phyloP scores from a whole-genome alignment of 306 rosid genomes.

The Arachis stenosperma region DNA sequence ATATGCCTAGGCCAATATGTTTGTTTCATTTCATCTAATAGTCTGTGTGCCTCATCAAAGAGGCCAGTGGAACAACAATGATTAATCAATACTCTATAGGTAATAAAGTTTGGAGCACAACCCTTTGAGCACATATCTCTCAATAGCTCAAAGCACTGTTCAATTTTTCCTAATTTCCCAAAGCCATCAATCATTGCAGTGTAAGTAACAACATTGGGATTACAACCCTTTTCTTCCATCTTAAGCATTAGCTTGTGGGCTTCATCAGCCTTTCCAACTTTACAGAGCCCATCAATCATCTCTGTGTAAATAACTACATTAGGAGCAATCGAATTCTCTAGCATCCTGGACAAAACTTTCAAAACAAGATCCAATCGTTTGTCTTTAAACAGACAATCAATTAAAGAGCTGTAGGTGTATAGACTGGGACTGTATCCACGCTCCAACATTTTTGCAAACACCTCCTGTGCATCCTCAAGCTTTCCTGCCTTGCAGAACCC shows the following conservation, averaged over 20 bases:
- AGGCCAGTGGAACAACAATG: conserved; percentile 74
- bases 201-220: conserved; percentile 86
- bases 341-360: conserved; percentile 84
- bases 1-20: conserved; percentile 82
- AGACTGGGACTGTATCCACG: conserved; percentile 70
- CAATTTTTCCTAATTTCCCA: conserved; percentile 72
- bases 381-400: conserved; percentile 76
- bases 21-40: conserved; percentile 85
- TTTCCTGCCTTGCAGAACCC: conserved; percentile 84
- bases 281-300: conserved; percentile 90
- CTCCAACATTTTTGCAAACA: conserved; percentile 77
- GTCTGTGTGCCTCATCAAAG: conserved; percentile 75
- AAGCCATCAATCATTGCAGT: conserved; percentile 91
- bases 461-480: conserved; percentile 81
- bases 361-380: conserved; percentile 74
- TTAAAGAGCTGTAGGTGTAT: conserved; percentile 84
- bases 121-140: conserved; percentile 78
- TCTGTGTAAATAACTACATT: conserved; percentile 87
- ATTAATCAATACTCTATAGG: conserved; percentile 79
- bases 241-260: conserved; percentile 80
- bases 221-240: conserved; percentile 84
- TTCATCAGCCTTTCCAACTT: conserved; percentile 75
- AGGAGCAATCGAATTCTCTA: conserved; percentile 72
- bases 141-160: conserved; percentile 71
- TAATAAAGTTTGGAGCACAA: conserved; percentile 86